Evolutionary conservation across 768 basidiomycete genomes (phyloP).

Genomic region (Lactarius psammicola): DNA sequence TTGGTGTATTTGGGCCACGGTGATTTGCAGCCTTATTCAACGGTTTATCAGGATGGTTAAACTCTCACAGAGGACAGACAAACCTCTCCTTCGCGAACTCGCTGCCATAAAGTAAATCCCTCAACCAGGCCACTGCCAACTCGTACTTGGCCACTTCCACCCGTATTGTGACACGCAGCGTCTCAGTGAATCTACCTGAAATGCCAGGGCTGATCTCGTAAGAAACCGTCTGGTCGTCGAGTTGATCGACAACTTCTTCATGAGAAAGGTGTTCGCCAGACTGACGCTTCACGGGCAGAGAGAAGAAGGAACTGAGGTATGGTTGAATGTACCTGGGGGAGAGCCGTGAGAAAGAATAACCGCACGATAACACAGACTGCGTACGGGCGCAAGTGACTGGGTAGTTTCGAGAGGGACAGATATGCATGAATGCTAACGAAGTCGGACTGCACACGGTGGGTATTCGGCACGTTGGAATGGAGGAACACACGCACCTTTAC

Average conservation of each 20-base stretch:
- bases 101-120: conserved; percentile 72
- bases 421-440: conserved; percentile 81
- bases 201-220: conserved; percentile 75
- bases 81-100: conserved; percentile 80
- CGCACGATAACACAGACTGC: conserved; percentile 30
- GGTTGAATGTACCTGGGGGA: conserved; percentile 65
- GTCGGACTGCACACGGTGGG: conserved; percentile 62
- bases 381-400: conserved; percentile 74
- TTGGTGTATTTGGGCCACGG: conserved; percentile 85
- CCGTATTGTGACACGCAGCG: conserved; percentile 72
- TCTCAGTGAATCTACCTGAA: conserved; percentile 64
- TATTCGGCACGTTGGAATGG: not conserved
- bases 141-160: conserved; percentile 82
- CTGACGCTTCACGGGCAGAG: conserved; percentile 72
- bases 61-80: conserved; percentile 23
- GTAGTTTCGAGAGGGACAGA: conserved; percentile 72
- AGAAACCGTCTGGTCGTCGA: conserved; percentile 88
- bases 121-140: conserved; percentile 80
- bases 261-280: conserved; percentile 71
- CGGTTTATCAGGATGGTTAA: not conserved
- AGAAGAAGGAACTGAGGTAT: conserved; percentile 84
- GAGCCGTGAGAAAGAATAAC: conserved; percentile 10
- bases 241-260: conserved; percentile 87
- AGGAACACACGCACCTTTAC: conserved; percentile 60
- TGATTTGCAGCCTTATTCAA: conserved; percentile 68